Conservation (phyloP, 2,329 filamentous ascomycete genomes). For the Berkeleyomyces basicola region DNA sequence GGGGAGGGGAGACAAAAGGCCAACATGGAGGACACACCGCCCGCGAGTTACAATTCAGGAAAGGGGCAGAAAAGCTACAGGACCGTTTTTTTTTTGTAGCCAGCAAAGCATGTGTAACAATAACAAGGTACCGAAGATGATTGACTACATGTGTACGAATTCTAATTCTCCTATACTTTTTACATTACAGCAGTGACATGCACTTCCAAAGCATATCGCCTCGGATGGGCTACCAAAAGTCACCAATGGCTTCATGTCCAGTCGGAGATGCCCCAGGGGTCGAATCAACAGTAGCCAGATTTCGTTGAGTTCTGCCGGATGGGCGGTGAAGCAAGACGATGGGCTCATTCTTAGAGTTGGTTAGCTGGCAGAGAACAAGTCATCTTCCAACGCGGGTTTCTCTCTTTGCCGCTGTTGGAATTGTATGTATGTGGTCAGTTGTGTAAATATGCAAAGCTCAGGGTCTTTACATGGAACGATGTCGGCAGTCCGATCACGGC, state of each 20-base stretch:
- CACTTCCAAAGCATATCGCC: too few species aligned
- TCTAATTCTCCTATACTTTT: too few species aligned
- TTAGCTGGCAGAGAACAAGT: too few species aligned
- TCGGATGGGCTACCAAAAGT: background rate
- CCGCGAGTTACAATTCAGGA: background rate
- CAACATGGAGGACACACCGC: background rate
- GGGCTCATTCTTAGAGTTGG: too few species aligned
- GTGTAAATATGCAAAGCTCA: too few species aligned
- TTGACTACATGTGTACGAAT: background rate
- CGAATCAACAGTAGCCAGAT: background rate
- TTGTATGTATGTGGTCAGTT: too few species aligned
- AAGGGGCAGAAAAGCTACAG: background rate
- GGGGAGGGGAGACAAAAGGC: background rate
- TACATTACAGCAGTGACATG: too few species aligned
- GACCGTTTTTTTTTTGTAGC: background rate
- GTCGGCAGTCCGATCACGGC: too few species aligned
- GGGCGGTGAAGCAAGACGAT: constrained; percentile 6
- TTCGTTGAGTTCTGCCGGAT: constrained; percentile 12
- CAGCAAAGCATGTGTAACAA: background rate
- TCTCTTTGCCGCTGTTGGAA: too few species aligned
- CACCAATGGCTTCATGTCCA: background rate
- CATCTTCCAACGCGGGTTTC: too few species aligned
- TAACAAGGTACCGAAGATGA: background rate
- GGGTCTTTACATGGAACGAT: too few species aligned
- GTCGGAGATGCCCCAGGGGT: background rate